Percentiles rank a stretch among this genome's conserved stretches.
Conservation (phyloP, 2,329 filamentous ascomycete species). For the Periconia sp. region DNA sequence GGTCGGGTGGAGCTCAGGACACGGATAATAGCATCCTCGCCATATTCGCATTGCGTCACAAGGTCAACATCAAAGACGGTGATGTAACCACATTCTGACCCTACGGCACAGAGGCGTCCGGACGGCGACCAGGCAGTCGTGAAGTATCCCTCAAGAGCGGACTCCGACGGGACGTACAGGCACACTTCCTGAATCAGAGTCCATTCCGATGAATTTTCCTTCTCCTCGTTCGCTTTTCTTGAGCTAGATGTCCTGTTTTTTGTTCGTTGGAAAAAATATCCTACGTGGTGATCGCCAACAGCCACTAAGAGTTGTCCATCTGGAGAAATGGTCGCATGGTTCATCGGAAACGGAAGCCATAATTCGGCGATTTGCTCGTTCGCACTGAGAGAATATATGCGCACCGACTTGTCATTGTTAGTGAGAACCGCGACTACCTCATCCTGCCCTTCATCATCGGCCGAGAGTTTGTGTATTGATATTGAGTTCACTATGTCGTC, state of each 20-base stretch:
- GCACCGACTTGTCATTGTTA: slow-evolving; percentile 91
- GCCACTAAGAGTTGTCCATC: slow-evolving; percentile 79
- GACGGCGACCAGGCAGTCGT: slow-evolving; percentile 76
- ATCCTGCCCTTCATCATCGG: slow-evolving; percentile 47
- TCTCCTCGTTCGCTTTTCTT: slow-evolving; percentile 24
- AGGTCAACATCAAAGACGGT: slow-evolving; percentile 68
- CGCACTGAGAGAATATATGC: slow-evolving; percentile 74
- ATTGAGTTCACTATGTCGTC: slow-evolving; percentile 68
- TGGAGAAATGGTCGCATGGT: slow-evolving; percentile 90
- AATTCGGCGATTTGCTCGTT: slow-evolving; percentile 70
- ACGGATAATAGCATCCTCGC: slow-evolving; percentile 68
- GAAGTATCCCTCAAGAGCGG: slow-evolving; percentile 63
- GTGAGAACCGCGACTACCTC: slow-evolving; percentile 74
- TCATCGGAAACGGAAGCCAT: slow-evolving; percentile 81
- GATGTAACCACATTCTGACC: slow-evolving; percentile 78
- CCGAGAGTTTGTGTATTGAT: slow-evolving; percentile 59
- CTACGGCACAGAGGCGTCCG: slow-evolving; percentile 71
- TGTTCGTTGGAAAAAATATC: slow-evolving; percentile 75
- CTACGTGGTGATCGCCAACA: slow-evolving; percentile 82
- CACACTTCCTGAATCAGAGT: slow-evolving; percentile 43
- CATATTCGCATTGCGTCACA: slow-evolving; percentile 44
- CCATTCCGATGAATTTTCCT: slow-evolving; percentile 41
- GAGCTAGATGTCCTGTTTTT: slow-evolving; percentile 30
- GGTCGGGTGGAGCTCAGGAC: slow-evolving; percentile 78
- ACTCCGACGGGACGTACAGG: slow-evolving; percentile 44